Conservation (phyloP, 2,329 filamentous ascomycete species). For the Sclerotinia nivalis region DNA sequence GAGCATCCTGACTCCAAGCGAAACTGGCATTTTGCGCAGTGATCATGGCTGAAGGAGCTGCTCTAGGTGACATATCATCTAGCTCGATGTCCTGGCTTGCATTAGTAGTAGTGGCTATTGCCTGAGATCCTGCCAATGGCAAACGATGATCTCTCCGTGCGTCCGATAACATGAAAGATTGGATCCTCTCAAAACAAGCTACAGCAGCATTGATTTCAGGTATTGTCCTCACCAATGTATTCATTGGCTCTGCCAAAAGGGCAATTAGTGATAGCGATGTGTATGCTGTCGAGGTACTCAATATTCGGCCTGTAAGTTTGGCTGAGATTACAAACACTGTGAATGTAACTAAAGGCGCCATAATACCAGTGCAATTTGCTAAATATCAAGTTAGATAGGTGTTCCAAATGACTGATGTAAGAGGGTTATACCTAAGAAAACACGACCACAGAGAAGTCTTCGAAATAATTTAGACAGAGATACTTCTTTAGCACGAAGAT, state of each 20-base stretch:
- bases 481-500: conserved; percentile 45
- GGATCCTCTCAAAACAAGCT: conserved; percentile 47
- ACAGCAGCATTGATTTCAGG: conserved; percentile 44
- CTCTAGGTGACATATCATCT: conserved; percentile 3
- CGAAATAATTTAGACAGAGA: conserved; percentile 44
- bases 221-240: conserved; percentile 44
- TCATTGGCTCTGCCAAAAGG: conserved; percentile 45
- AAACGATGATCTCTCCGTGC: conserved; percentile 32
- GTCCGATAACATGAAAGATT: conserved; percentile 41
- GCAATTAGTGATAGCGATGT: conserved; percentile 47
- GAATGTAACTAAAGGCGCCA: conserved; percentile 46
- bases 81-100: conserved; percentile 25
- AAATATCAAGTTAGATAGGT: not conserved
- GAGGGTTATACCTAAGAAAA: conserved; percentile 29
- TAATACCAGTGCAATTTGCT: conserved; percentile 34
- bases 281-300: conserved; percentile 43
- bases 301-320: conserved; percentile 36
- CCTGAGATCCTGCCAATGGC: conserved; percentile 21
- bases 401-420: not conserved
- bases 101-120: not conserved
- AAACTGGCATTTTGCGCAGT: conserved; percentile 35
- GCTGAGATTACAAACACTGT: conserved; percentile 43
- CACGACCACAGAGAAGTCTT: conserved; percentile 38
- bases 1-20: conserved; percentile 28
- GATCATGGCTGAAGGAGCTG: conserved; percentile 27